Evolutionary conservation across 495 filamentous ascomycete genomes (phyloP).

Genomic region (Viridothelium virens): DNA sequence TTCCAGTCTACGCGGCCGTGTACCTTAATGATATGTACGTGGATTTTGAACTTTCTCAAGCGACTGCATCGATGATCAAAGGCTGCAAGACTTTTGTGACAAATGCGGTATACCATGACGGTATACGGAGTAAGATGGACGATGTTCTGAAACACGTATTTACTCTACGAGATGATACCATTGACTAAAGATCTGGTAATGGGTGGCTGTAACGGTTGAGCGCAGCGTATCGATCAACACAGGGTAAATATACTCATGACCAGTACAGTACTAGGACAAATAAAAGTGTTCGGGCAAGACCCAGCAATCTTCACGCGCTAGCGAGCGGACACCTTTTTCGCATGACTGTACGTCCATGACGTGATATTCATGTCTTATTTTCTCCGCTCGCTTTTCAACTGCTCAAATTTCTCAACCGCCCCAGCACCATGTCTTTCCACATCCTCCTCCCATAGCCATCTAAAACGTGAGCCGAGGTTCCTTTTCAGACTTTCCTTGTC

Average conservation of each 20-base stretch:
- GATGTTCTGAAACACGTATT: slow-evolving; percentile 47
- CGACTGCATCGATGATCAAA: slow-evolving; percentile 67
- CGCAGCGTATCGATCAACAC: neutral
- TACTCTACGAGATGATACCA: slow-evolving; percentile 36
- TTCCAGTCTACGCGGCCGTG: slow-evolving; percentile 81
- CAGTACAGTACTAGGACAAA: too few relatives aligned
- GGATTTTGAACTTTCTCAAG: slow-evolving; percentile 60
- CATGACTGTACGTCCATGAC: neutral
- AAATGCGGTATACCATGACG: slow-evolving; percentile 81
- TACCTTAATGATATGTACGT: slow-evolving; percentile 96
- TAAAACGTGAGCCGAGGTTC: slow-evolving; percentile 42
- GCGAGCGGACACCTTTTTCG: too few relatives aligned
- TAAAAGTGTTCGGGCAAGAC: too few relatives aligned
- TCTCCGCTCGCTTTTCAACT: neutral
- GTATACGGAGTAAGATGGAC: slow-evolving; percentile 59
- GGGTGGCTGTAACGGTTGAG: too few relatives aligned
- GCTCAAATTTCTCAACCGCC: slow-evolving; percentile 16
- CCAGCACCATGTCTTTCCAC: slow-evolving; percentile 26
- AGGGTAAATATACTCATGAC: neutral
- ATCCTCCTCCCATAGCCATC: slow-evolving; percentile 56
- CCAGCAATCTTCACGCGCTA: too few relatives aligned
- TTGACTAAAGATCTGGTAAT: slow-evolving; percentile 17
- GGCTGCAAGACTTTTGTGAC: slow-evolving; percentile 75
- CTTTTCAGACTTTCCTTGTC: slow-evolving; percentile 32
- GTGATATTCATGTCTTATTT: neutral